Conservation (phyloP, 176 grass and related monocot species). For the Triticum dicoccoides region DNA sequence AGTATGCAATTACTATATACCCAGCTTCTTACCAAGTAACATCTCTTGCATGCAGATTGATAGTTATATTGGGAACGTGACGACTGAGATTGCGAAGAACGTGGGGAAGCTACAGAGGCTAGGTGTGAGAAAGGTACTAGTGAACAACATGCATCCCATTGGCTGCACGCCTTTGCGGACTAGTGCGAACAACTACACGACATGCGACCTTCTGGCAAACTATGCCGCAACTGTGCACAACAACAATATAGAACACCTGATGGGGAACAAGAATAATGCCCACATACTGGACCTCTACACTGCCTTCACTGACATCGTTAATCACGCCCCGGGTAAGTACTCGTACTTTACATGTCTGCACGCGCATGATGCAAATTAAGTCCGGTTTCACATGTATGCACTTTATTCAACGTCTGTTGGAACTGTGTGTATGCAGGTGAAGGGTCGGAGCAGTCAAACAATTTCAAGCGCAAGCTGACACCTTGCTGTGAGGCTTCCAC, state of each 20-base stretch:
- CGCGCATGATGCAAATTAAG: neutral
- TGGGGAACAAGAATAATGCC: neutral
- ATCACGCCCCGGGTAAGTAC: neutral
- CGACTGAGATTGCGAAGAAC: neutral
- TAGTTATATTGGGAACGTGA: neutral
- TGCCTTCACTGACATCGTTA: neutral
- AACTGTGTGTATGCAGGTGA: neutral
- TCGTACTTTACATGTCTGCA: neutral
- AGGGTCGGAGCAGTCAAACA: neutral
- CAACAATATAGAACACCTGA: neutral
- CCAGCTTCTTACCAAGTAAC: neutral
- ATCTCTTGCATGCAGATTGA: neutral
- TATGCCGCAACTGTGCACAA: neutral
- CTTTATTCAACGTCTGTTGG: neutral
- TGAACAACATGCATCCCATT: slow-evolving; percentile 24
- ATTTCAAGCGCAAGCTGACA: neutral
- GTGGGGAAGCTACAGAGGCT: slow-evolving; percentile 13
- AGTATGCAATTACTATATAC: neutral
- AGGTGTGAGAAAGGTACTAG: slow-evolving; percentile 23
- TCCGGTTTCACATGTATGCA: neutral
- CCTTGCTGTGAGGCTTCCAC: neutral
- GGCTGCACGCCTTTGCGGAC: slow-evolving; percentile 29
- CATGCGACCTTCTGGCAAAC: neutral
- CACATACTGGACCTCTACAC: neutral
- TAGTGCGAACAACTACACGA: slow-evolving; percentile 19